Evolutionary conservation across 768 basidiomycete genomes (phyloP), one percentile per base, ranked within the genome.

Genomic region (Phlebiopsis gigantea): DNA sequence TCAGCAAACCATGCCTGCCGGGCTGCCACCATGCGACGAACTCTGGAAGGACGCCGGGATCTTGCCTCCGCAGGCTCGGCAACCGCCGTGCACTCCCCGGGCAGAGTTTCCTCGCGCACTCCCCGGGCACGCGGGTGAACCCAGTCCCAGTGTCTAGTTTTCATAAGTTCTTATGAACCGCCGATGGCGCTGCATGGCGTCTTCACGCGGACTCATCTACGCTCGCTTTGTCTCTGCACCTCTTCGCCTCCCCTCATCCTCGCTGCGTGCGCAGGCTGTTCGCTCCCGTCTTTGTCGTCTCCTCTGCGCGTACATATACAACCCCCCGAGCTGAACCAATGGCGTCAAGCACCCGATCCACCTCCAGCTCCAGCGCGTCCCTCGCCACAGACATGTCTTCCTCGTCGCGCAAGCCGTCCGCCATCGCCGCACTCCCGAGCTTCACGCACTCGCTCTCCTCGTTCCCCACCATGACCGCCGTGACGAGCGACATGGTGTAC

Each of bases 401-500:
- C 19, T 55, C 58, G 1, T n/a, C 31, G 46, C 25, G 46, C 15
- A 42, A 26, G 31, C 28, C 58, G 2, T 39, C 53, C 2, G 43
- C 57, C 46, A 68, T 68, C 58, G 62, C 67, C 2, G 56, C 67
- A 5, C 56, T 68, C 2, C 67, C 67, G 17, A 66, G 65, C 58
- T 61, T 68, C 58, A 60, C 67, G 41, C 67, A 68, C 57, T 66
- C 67, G 53, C 61, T 68, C 43, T 66, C 67, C 6, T 46, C 63
- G 21, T 65, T 68, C 63, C 65, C 67, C 21, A 65, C 56, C 22
- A 66, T 68, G 65, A 68, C 67, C 53, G 22, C 59, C 22, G 65
- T 68, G 42, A 58, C 64, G 39, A 64, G 59, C 57, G 67, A 68
- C 60, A 68, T 68, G 67, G 63, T 68, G 28, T 61, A 65, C 63